Evolutionary conservation across 345 rosid species (phyloP), one percentile per base, ranked within the genome.

Genomic region (Durio zibethinus): DNA sequence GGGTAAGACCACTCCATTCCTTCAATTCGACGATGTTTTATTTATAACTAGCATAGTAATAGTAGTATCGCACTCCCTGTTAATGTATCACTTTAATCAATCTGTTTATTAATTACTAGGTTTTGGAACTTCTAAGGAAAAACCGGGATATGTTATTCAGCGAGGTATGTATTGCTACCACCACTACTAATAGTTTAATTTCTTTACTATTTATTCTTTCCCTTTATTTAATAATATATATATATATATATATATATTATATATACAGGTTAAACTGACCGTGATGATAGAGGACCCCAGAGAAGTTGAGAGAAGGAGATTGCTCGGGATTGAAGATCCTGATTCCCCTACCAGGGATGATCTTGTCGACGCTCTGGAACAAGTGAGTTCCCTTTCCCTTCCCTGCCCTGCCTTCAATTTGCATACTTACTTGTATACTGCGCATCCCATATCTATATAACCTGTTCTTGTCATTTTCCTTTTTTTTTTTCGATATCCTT

Each of bases 241-340:
- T n/a, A n/a, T n/a, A n/a, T n/a, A n/a, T n/a, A n/a, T n/a, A n/a
- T n/a, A n/a, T n/a, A n/a, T n/a, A n/a, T n/a, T 18, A 45, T 0
- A 73, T 76, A 14, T 73, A 68, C 79, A 94, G 99, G 93, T 93
- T 69, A 92, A 91, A 80, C 54, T 96, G 82, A 92, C 98, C 1
- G 48, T 93, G 6, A 84, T 87, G 94, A 96, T 93, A 43, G 99
- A 93, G 87, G 99, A 96, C 68, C 97, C 94, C 33, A 88, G 99
- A 79, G 97, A 96, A 78, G 80, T 90, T 42, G 99, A 96, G 83
- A 85, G 97, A 67, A 89, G 90, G 81, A 90, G 92, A 73, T 86
- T 96, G 73, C 89, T 93, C 63, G 99, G 99, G 67, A 92, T 95
- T 31, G 97, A 92, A 66, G 94, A 89, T 64, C 83, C 76, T 53